These are phyloP conservation scores for Erucastrum elatum DNA, from an alignment of 345 rosid genomes.

Conservation along the genomic window DNA sequence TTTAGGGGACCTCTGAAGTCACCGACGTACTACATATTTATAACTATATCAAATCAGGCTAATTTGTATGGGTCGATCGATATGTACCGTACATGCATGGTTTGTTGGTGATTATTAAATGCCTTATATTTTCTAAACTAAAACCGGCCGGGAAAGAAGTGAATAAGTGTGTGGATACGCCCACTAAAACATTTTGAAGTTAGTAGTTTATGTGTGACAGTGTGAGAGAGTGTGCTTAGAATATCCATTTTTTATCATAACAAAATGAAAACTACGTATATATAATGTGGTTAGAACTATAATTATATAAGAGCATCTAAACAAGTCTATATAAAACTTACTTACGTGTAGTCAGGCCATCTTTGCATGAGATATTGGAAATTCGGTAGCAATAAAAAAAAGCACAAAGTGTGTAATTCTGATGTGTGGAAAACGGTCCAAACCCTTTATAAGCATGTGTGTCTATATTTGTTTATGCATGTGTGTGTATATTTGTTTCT, in stretches of 20 bases:
- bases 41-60: background rate
- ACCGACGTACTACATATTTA: constrained; percentile 20
- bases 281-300: background rate
- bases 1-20: constrained; percentile 19
- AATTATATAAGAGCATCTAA: background rate
- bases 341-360: background rate
- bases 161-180: background rate
- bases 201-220: too few species aligned
- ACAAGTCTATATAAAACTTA: background rate
- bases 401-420: background rate
- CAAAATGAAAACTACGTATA: background rate
- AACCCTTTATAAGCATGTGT: constrained; percentile 1
- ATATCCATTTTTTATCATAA: background rate
- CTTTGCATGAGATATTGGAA: constrained; percentile 2
- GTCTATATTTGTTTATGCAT: background rate
- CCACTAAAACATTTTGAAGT: background rate
- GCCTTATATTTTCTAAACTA: constrained; percentile 2
- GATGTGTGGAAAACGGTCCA: background rate
- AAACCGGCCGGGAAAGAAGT: background rate
- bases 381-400: background rate
- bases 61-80: background rate
- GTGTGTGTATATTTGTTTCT: background rate
- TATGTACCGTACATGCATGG: background rate
- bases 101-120: constrained; percentile 24
- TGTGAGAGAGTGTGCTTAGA: too few species aligned